These are phyloP conservation scores for Eragrostis curvula DNA, from an alignment of 176 grass and related monocot genomes.

Conservation along the genomic window DNA sequence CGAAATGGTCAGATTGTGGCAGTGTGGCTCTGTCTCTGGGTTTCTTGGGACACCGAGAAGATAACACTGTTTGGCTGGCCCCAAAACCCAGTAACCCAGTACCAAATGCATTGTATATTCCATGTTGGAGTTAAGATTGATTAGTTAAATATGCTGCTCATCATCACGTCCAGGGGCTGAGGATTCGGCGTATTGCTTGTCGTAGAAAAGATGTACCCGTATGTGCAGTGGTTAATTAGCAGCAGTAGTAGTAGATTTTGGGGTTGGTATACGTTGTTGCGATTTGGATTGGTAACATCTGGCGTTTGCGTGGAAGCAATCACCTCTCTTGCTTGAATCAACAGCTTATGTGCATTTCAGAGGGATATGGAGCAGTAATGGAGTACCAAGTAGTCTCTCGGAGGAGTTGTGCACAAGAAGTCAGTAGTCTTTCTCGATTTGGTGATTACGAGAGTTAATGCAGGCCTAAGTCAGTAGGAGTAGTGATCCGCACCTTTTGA, in stretches of 20 bases:
- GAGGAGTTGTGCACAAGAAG: slow-evolving; percentile 40
- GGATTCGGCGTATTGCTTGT: slow-evolving; percentile 24
- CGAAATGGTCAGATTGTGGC: neutral
- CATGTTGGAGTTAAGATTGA: neutral
- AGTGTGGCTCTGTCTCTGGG: neutral
- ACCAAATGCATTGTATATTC: neutral
- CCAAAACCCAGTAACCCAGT: slow-evolving; percentile 25
- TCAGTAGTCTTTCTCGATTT: slow-evolving; percentile 23
- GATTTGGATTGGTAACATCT: slow-evolving; percentile 22
- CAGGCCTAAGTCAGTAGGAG: slow-evolving; percentile 7
- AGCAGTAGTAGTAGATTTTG: slow-evolving; percentile 14
- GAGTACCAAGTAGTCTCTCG: neutral
- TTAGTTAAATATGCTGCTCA: neutral
- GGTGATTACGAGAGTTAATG: slow-evolving; percentile 9
- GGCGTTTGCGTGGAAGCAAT: slow-evolving; percentile 50
- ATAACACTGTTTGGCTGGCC: slow-evolving; percentile 30
- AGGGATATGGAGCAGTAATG: slow-evolving; percentile 17
- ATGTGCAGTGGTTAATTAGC: neutral
- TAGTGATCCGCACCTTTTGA: slow-evolving; percentile 32
- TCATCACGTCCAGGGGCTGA: slow-evolving; percentile 1
- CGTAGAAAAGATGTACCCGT: slow-evolving; percentile 39
- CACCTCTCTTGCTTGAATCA: slow-evolving; percentile 46
- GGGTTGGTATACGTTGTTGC: slow-evolving; percentile 20
- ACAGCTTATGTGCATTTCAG: slow-evolving; percentile 31
- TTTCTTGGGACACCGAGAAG: slow-evolving; percentile 29